Evolutionary conservation across 2,329 filamentous ascomycete species (phyloP).

Genomic region (Knoxdaviesia proteae): DNA sequence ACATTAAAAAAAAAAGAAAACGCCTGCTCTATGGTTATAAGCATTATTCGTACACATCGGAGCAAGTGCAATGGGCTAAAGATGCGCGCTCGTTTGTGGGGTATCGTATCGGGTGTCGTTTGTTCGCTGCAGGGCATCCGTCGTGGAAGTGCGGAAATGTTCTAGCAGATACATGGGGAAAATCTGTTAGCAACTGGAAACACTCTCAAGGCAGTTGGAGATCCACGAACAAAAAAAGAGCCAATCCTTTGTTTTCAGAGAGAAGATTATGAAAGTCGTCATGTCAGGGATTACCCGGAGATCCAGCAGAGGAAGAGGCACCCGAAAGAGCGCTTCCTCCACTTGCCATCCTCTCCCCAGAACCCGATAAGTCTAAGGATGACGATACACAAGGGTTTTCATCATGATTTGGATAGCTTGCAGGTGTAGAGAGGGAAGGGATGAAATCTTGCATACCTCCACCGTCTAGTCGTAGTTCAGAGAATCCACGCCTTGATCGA

Average conservation of each 20-base stretch:
- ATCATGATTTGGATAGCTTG: constrained; percentile 34
- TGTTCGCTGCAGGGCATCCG: too few species aligned
- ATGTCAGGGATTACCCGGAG: constrained; percentile 5
- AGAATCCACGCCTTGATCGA: constrained; percentile 36
- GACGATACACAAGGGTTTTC: constrained; percentile 67
- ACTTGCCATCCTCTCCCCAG: constrained; percentile 11
- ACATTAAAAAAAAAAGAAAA: too few species aligned
- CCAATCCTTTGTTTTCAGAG: constrained; percentile 18
- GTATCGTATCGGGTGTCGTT: too few species aligned
- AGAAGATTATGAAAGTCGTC: constrained; percentile 28
- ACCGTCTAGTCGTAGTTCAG: constrained; percentile 36
- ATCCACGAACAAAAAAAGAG: background rate
- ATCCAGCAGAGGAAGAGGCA: too few species aligned
- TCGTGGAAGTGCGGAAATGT: too few species aligned
- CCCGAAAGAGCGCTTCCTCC: too few species aligned
- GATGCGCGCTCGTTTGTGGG: too few species aligned
- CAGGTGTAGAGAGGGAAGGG: constrained; percentile 4
- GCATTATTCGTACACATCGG: too few species aligned
- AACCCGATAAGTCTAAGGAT: constrained; percentile 71
- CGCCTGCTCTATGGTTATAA: too few species aligned
- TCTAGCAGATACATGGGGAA: too few species aligned
- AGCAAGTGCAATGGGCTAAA: too few species aligned
- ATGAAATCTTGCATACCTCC: constrained; percentile 3
- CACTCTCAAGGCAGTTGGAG: background rate
- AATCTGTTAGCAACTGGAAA: background rate